Evolutionary conservation across 164 flowering plant species (phyloP).

Genomic region (Buxus sempervirens): DNA sequence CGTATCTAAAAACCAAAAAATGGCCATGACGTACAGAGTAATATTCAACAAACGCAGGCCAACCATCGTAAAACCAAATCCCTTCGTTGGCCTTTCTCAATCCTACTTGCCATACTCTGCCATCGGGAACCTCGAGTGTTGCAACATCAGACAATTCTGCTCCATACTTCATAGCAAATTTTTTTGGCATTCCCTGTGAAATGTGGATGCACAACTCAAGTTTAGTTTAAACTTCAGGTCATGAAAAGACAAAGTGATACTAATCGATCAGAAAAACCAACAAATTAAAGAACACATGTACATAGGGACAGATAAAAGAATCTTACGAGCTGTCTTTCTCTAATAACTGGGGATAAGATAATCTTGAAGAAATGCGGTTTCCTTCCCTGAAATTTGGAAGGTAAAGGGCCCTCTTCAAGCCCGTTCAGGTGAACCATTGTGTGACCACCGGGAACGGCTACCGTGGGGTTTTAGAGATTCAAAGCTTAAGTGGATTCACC

Average conservation of each 20-base stretch:
- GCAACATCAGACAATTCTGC: conserved; percentile 17
- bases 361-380: conserved; percentile 12
- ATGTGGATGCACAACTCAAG: neutral
- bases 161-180: conserved; percentile 22
- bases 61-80: conserved; percentile 32
- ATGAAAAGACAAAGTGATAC: too few relatives aligned
- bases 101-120: conserved; percentile 20
- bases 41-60: conserved; percentile 25
- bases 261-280: too few relatives aligned
- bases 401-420: neutral
- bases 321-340: conserved; percentile 9
- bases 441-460: too few relatives aligned
- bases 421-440: too few relatives aligned
- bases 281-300: too few relatives aligned
- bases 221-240: too few relatives aligned
- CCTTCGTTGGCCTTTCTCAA: conserved; percentile 11
- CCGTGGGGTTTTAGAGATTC: too few relatives aligned
- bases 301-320: neutral
- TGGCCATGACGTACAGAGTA: conserved; percentile 24
- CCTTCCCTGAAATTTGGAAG: neutral
- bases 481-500: too few relatives aligned
- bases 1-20: conserved; percentile 33
- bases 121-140: conserved; percentile 18
- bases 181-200: conserved; percentile 32
- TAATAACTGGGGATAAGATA: neutral